Evolutionary conservation across 345 rosid genomes (phyloP), one percentile per base, ranked within the genome.

Genomic region (Camelina sativa): DNA sequence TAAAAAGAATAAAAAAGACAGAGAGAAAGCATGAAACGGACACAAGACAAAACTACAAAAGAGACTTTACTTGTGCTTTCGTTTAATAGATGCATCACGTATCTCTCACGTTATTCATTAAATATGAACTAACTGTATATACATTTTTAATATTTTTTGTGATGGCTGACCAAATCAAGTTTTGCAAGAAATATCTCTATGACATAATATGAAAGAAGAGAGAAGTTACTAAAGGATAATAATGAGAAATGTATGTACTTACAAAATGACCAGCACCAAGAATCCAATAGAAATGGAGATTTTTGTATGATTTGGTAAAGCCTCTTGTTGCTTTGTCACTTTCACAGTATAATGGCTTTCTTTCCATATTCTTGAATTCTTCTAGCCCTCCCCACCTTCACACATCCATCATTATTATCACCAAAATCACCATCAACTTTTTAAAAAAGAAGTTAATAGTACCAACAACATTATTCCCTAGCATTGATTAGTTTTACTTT

Each of bases 191-290:
- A 51, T 25, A 72, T 12, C 16, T 62, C 8, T 62, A 23, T 50
- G 52, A 50, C 28, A n/a, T 60, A 56, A 20, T 53, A 50, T 8
- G 4, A 65, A 28, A 50, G 11, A 40, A 54, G 44, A 54, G 44
- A 43, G 40, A 51, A 58, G 76, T n/a, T 34, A n/a, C 10, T 34
- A 34, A 61, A 51, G 41, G 17, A n/a, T 13, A 3, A 62, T 4
- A 72, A 28, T n/a, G 22, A 3, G 28, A 48, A 28, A 3, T 28
- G 11, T n/a, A 0, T 4, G 19, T n/a, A 59, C 96, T 91, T 85
- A 94, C 98, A 81, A 88, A 94, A 76, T 94, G 98, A 57, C 98
- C 98, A n/a, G 98, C 96, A 60, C 87, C 86, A 66, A 94, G 95
- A 82, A 94, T 88, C 98, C 98, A 94, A 70, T 82, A 91, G 11